Base-by-base conservation (phyloP, 225 moss, liverwort and hornwort genomes). In the Anthoceros angustus region DNA sequence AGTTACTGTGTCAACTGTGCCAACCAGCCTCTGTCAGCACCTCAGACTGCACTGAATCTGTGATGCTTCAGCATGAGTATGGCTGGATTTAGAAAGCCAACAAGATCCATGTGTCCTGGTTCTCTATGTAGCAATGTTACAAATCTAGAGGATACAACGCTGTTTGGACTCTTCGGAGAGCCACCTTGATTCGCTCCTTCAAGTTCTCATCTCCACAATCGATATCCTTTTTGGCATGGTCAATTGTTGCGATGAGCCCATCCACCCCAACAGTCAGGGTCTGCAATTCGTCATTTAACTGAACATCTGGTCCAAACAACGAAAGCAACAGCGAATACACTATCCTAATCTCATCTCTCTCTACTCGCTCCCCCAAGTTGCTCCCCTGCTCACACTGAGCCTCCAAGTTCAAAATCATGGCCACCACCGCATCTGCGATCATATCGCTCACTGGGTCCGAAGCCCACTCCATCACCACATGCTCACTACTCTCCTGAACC, bases 381-480 rank as follows among this genome's bases (percentile, higher is more conserved):
- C 79, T 80, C 7, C 80, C 95, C 23, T 84, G 83, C 81, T 91
- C 77, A 62, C 80, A 77, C 71, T 92, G 86, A 0, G 89, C 76
- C 63, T 98, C 89, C 38, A 89, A 73, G 77, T 92, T 92, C 49
- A 92, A 70, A 7, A 89, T 87, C 87, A 98, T 87, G 0, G 92
- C 88, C 50, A 98, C 88, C 26, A 92, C 76, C 6, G 98, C 85
- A 68, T 92, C 95, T 2, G 88, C 91, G 7, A 92, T 83, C 92
- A 98, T 92, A 21, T 98, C 95, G 68, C 91, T 98, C 8, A 98
- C 84, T 16, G 92, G 92, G 64, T 92, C 87, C 26, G 88, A 92
- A 11, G 87, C 85, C 91, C 89, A 92, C 72, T 84, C 82, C 67
- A 92, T 64, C 16, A 84, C 78, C 70, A 87, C 80, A 25, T 87